A percentile compares a stretch with the other conserved stretches of the same genome.
Evolutionary conservation across 306 rosid genomes (phyloP).

Genomic region (Lathyrus sativus): DNA sequence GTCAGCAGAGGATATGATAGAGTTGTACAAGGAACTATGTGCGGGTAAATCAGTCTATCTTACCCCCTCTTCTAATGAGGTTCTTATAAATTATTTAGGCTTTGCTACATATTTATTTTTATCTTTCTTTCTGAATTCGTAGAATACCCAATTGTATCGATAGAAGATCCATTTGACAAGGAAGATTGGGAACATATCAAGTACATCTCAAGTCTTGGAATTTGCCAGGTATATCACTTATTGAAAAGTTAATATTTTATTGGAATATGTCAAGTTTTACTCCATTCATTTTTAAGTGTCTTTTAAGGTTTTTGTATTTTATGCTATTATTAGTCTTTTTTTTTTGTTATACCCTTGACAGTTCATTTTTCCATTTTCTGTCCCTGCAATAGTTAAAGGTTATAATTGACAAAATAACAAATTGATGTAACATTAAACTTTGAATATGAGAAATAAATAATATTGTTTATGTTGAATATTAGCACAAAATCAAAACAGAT

Average conservation of each 20-base stretch:
- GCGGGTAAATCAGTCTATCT: slow-evolving; percentile 51
- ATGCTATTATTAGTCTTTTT: neutral
- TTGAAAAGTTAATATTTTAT: slow-evolving; percentile 41
- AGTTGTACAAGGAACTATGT: slow-evolving; percentile 78
- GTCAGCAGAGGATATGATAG: slow-evolving; percentile 87
- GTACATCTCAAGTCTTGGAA: slow-evolving; percentile 61
- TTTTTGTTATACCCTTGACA: slow-evolving; percentile 3
- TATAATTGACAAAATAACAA: neutral
- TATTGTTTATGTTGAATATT: too few species aligned
- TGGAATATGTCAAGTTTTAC: slow-evolving; percentile 70
- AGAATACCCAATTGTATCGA: slow-evolving; percentile 86
- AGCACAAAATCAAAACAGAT: too few species aligned
- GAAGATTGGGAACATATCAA: slow-evolving; percentile 95
- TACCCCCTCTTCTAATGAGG: slow-evolving; percentile 4
- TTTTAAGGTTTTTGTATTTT: neutral
- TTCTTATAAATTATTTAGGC: slow-evolving; percentile 15
- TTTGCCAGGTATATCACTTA: slow-evolving; percentile 76
- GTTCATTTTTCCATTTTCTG: slow-evolving; percentile 1
- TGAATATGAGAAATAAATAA: neutral
- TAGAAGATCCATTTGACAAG: slow-evolving; percentile 96
- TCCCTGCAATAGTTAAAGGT: neutral
- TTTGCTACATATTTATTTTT: slow-evolving; percentile 27
- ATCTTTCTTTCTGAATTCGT: slow-evolving; percentile 34
- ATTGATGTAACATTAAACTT: neutral
- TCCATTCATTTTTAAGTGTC: neutral